Percentiles rank a stretch among this genome's conserved stretches.
These are phyloP conservation scores for Tylopilus cervinicoccineus DNA, from an alignment of 768 basidiomycete genomes.

Conservation along the genomic window DNA sequence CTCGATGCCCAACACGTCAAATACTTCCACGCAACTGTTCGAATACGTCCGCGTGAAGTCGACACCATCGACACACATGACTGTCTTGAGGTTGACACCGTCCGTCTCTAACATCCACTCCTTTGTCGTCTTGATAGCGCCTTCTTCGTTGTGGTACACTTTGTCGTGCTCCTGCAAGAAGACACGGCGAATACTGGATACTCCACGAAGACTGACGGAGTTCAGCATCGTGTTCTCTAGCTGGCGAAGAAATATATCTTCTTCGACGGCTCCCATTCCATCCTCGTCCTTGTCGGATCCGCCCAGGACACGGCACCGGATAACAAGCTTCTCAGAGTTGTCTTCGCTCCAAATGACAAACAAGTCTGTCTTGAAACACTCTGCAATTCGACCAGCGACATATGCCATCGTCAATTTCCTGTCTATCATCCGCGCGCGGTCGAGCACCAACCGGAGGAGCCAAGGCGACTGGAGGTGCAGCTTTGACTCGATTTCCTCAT, in stretches of 20 bases:
- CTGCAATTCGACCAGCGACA: slow-evolving; percentile 89
- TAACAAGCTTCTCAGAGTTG: slow-evolving; percentile 94
- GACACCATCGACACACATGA: slow-evolving; percentile 93
- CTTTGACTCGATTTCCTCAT: slow-evolving; percentile 91
- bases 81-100: slow-evolving; percentile 91
- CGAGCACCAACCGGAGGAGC: slow-evolving; percentile 94
- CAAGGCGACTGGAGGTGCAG: slow-evolving; percentile 92
- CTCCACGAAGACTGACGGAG: slow-evolving; percentile 91
- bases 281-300: slow-evolving; percentile 85
- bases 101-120: slow-evolving; percentile 99
- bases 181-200: slow-evolving; percentile 84
- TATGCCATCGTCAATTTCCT: slow-evolving; percentile 93
- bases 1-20: slow-evolving; percentile 94
- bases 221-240: slow-evolving; percentile 96
- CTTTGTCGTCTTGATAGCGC: slow-evolving; percentile 55
- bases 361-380: slow-evolving; percentile 91
- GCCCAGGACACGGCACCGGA: slow-evolving; percentile 91
- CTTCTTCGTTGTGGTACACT: slow-evolving; percentile 59
- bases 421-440: slow-evolving; percentile 97
- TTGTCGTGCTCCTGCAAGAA: slow-evolving; percentile 91
- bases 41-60: slow-evolving; percentile 93
- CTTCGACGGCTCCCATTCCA: slow-evolving; percentile 69
- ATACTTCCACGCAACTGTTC: slow-evolving; percentile 94
- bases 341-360: slow-evolving; percentile 99
- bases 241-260: slow-evolving; percentile 94